Conservation (phyloP, 768 basidiomycete species). For the Pisolithus albus region DNA sequence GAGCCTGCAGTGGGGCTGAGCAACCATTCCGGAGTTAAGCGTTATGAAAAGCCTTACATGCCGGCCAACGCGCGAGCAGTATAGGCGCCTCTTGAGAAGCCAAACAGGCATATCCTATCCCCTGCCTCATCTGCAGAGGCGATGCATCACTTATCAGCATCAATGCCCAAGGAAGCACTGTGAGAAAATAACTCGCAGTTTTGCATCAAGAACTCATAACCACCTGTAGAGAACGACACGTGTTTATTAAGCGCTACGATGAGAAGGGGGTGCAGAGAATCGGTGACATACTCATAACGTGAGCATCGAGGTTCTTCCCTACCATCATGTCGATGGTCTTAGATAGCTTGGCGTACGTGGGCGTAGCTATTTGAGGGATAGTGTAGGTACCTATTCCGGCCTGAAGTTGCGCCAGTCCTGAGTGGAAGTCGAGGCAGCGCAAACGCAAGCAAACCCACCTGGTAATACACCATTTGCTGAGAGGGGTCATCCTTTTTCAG, state of each 20-base stretch:
- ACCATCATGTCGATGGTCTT: slow-evolving; percentile 55
- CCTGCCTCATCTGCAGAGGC: slow-evolving; percentile 48
- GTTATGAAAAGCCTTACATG: slow-evolving; percentile 39
- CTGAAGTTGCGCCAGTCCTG: slow-evolving; percentile 24
- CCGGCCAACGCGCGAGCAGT: slow-evolving; percentile 67
- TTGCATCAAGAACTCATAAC: slow-evolving; percentile 76
- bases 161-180: background rate
- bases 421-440: background rate
- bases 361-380: slow-evolving; percentile 56
- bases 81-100: slow-evolving; percentile 73
- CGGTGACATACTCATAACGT: slow-evolving; percentile 53
- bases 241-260: background rate
- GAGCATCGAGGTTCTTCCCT: slow-evolving; percentile 54
- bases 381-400: slow-evolving; percentile 71
- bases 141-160: background rate
- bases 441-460: slow-evolving; percentile 36
- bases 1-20: slow-evolving; percentile 33
- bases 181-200: slow-evolving; percentile 43
- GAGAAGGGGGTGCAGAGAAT: background rate
- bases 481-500: slow-evolving; percentile 57
- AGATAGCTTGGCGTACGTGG: slow-evolving; percentile 45
- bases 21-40: background rate
- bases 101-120: slow-evolving; percentile 75
- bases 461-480: slow-evolving; percentile 70
- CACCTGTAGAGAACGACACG: slow-evolving; percentile 33